A percentile compares a stretch with the other conserved stretches of the same genome.
Evolutionary conservation across 2,329 filamentous ascomycete genomes (phyloP).

Genomic region (Volutella citrinella): DNA sequence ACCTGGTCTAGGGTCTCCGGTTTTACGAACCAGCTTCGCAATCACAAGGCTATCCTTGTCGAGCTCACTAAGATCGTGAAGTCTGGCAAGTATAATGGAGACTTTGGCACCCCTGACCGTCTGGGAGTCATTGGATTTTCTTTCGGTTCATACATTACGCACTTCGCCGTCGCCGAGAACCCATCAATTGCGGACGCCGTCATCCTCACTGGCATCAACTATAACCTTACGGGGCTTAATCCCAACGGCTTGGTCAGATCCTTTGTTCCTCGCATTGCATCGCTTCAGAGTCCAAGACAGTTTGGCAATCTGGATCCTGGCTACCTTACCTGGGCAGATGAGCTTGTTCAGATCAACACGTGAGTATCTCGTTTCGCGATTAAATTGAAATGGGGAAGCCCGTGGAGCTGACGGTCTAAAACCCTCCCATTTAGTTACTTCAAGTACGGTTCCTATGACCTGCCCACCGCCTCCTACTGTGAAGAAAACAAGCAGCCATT

Average conservation of each 20-base stretch:
- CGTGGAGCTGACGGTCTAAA: no score
- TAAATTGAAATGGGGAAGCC: no score
- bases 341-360: conserved; percentile 12
- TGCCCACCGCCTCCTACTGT: conserved; percentile 9
- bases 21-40: conserved; percentile 14
- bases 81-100: conserved; percentile 11
- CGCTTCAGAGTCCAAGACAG: conserved; percentile 9
- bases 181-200: conserved; percentile 10
- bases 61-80: conserved; percentile 13
- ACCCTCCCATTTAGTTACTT: conserved; percentile 17
- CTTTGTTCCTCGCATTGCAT: conserved; percentile 14
- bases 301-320: conserved; percentile 9
- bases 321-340: conserved; percentile 15
- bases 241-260: conserved; percentile 12
- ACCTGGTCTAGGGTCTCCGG: conserved; percentile 8
- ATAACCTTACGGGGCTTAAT: conserved; percentile 12
- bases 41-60: conserved; percentile 14
- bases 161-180: conserved; percentile 14
- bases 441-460: conserved; percentile 14
- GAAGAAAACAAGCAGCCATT: conserved; percentile 16
- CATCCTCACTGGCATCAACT: conserved; percentile 13
- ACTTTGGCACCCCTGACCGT: conserved; percentile 11
- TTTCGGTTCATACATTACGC: conserved; percentile 14
- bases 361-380: no score
- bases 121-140: conserved; percentile 17